phyloP scores from a whole-genome alignment of 2,329 filamentous ascomycete species.

The Fusarium sp. region DNA sequence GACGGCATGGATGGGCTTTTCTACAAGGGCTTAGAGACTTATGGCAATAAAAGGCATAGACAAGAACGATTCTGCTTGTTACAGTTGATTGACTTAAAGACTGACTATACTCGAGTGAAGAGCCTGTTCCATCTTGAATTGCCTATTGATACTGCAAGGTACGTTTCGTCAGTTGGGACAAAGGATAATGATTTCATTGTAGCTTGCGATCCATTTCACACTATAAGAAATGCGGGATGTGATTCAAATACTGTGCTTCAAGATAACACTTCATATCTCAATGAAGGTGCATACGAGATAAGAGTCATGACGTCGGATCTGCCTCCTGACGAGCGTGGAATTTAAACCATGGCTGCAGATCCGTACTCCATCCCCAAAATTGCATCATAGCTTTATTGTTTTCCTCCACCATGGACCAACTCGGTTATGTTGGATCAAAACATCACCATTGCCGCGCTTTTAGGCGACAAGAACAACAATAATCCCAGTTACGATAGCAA shows the following conservation, averaged over 20 bases:
- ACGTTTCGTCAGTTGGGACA: neutral
- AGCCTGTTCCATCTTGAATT: neutral
- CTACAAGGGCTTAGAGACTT: neutral
- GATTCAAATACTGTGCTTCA: neutral
- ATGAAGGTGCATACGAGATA: neutral
- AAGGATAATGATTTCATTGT: neutral
- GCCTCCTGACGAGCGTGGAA: neutral
- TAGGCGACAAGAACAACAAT: neutral
- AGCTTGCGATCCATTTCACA: neutral
- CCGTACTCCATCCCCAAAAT: slow-evolving; percentile 1
- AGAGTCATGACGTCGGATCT: slow-evolving; percentile 19
- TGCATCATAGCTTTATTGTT: slow-evolving; percentile 22
- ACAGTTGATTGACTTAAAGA: neutral
- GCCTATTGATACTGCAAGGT: neutral
- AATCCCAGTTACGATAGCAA: neutral
- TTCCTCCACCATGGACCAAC: neutral
- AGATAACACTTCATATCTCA: neutral
- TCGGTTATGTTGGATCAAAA: neutral
- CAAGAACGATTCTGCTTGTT: neutral
- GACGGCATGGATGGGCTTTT: neutral
- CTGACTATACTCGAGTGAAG: neutral
- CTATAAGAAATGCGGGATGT: neutral
- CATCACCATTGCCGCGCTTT: neutral
- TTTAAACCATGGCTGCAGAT: slow-evolving; percentile 4
- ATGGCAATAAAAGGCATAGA: slow-evolving; percentile 8